A percentile compares a stretch with the other conserved stretches of the same genome.
Evolutionary conservation across 768 basidiomycete species (phyloP).

Genomic region (Russula olivacea): DNA sequence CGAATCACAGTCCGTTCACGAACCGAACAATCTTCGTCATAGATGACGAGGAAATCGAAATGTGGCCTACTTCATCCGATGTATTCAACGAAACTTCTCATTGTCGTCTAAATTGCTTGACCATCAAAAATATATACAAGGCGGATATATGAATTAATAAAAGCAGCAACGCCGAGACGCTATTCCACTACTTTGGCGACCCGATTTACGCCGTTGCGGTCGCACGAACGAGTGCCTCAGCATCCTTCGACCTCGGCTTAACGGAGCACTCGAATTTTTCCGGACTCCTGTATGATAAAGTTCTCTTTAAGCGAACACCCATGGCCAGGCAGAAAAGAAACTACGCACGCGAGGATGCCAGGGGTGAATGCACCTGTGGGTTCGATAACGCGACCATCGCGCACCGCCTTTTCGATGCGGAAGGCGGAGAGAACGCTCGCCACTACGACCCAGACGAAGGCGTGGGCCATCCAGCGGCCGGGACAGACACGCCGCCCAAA

Average conservation of each 20-base stretch:
- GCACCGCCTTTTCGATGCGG: slow-evolving; percentile 21
- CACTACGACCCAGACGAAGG: slow-evolving; percentile 21
- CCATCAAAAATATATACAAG: too few species aligned
- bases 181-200: background rate
- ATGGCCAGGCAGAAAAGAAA: too few species aligned
- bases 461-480: slow-evolving; percentile 26
- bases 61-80: too few species aligned
- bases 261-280: slow-evolving; percentile 23
- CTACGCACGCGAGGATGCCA: slow-evolving; percentile 25
- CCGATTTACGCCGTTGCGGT: slow-evolving; percentile 8
- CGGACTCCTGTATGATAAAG: slow-evolving; percentile 13
- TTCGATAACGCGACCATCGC: slow-evolving; percentile 23
- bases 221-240: slow-evolving; percentile 18
- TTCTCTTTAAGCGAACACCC: background rate
- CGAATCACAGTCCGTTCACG: too few species aligned
- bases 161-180: background rate
- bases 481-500: slow-evolving; percentile 28
- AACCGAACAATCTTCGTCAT: too few species aligned
- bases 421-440: slow-evolving; percentile 24
- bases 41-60: too few species aligned
- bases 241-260: slow-evolving; percentile 23
- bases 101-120: too few species aligned
- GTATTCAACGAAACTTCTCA: too few species aligned
- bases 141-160: too few species aligned
- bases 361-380: slow-evolving; percentile 20